Conservation (phyloP, 345 rosid genomes). For the Camelina sativa region DNA sequence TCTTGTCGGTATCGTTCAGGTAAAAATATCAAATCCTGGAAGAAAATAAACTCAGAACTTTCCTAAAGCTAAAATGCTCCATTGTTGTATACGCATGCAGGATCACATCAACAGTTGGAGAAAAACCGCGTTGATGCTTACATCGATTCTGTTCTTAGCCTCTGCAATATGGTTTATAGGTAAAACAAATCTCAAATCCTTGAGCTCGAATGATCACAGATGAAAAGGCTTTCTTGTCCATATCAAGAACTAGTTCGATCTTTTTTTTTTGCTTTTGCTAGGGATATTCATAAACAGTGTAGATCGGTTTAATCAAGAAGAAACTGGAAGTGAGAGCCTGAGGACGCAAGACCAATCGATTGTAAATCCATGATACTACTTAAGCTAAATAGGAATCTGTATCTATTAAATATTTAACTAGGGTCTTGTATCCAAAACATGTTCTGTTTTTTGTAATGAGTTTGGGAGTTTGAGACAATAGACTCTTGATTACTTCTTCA, state of each 20-base stretch:
- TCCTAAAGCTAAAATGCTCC: constrained; percentile 6
- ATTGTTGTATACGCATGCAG: constrained; percentile 56
- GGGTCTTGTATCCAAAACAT: constrained; percentile 13
- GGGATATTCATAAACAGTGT: constrained; percentile 73
- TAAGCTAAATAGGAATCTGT: background rate
- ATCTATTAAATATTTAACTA: background rate
- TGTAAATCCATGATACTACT: constrained; percentile 8
- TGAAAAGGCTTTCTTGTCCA: background rate
- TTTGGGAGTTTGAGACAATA: too few species aligned
- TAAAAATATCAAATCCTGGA: constrained; percentile 5
- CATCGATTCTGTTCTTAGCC: constrained; percentile 73
- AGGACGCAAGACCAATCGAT: constrained; percentile 23
- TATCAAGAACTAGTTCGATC: constrained; percentile 6
- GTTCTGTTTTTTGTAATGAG: too few species aligned
- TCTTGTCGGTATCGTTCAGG: constrained; percentile 93
- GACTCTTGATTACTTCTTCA: too few species aligned
- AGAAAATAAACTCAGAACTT: background rate
- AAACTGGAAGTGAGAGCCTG: background rate
- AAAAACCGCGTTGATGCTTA: constrained; percentile 67
- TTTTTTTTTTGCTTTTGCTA: constrained; percentile 37
- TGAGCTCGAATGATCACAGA: background rate
- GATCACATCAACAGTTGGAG: constrained; percentile 78
- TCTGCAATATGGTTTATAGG: constrained; percentile 89
- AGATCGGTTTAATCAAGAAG: constrained; percentile 64
- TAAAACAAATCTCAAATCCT: constrained; percentile 29